A percentile compares a stretch with the other conserved stretches of the same genome.
phyloP scores from a whole-genome alignment of 202 grass and related monocot genomes.

The Hordeum pubiflorum region DNA sequence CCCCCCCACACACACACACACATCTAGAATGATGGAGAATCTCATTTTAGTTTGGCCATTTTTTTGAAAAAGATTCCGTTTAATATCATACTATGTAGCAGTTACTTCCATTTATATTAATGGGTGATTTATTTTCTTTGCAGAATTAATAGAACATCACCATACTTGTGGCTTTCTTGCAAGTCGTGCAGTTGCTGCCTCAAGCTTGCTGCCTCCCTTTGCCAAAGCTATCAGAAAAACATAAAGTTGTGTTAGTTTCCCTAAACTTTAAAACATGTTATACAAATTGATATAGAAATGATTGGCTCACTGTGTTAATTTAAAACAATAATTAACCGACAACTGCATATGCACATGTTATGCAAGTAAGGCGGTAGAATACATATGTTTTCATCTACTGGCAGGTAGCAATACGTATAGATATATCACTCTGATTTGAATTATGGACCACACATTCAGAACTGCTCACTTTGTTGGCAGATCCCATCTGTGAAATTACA shows the following conservation, averaged over 20 bases:
- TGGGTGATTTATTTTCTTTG: constrained; percentile 21
- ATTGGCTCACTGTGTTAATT: background rate
- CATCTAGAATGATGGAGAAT: too few relatives aligned
- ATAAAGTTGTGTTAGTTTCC: constrained; percentile 28
- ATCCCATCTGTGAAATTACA: background rate
- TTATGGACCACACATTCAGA: background rate
- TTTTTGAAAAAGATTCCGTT: background rate
- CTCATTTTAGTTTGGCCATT: background rate
- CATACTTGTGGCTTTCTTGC: constrained; percentile 93
- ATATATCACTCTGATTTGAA: background rate
- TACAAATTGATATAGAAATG: background rate
- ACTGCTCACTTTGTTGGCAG: background rate
- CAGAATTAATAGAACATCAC: constrained; percentile 47
- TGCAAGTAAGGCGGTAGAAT: background rate
- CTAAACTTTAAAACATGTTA: background rate
- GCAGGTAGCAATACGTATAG: background rate
- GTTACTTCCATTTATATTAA: background rate
- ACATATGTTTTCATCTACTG: background rate
- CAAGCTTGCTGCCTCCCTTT: constrained; percentile 96
- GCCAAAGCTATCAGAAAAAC: constrained; percentile 63
- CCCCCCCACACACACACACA: too few relatives aligned
- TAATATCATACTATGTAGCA: background rate
- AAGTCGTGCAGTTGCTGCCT: constrained; percentile 95
- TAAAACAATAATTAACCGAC: background rate
- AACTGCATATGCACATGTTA: background rate